Conservation (phyloP, 345 rosid species). For the Moricandia moricandioides region DNA sequence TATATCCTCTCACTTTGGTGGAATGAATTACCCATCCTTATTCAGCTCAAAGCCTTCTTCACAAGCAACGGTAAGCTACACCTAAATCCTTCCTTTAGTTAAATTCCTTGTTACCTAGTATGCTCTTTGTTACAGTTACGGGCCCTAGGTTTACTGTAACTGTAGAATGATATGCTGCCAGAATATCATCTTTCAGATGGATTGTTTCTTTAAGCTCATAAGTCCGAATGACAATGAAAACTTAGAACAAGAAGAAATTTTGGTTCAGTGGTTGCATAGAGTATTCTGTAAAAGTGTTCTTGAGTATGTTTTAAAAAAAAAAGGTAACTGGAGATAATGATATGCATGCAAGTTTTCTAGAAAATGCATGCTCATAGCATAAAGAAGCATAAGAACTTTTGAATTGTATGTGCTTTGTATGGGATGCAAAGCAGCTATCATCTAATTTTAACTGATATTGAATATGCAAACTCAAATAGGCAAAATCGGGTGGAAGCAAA, state of each 20-base stretch:
- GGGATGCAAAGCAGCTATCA: conserved; percentile 1
- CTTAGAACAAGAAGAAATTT: conserved; percentile 4
- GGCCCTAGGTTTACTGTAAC: conserved; percentile 4
- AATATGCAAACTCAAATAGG: conserved; percentile 44
- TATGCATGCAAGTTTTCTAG: background rate
- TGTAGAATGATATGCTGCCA: background rate
- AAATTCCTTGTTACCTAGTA: background rate
- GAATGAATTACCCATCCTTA: conserved; percentile 93
- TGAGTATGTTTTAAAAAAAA: background rate
- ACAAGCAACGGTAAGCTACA: conserved; percentile 54
- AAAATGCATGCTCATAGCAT: conserved; percentile 5
- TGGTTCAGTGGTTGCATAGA: conserved; percentile 8
- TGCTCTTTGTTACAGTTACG: background rate
- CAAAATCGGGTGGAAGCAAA: conserved; percentile 56
- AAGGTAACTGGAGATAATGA: background rate
- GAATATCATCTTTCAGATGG: background rate
- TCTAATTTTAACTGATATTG: conserved; percentile 4
- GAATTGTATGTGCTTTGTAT: background rate
- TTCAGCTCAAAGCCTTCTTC: conserved; percentile 87
- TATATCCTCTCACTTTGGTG: conserved; percentile 97
- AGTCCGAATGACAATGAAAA: background rate
- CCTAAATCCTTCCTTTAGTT: conserved; percentile 3
- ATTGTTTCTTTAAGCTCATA: background rate
- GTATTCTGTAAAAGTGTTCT: background rate
- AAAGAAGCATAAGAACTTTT: background rate